Conservation (phyloP, 768 basidiomycete genomes). For the Leccinum pellstonianum region DNA sequence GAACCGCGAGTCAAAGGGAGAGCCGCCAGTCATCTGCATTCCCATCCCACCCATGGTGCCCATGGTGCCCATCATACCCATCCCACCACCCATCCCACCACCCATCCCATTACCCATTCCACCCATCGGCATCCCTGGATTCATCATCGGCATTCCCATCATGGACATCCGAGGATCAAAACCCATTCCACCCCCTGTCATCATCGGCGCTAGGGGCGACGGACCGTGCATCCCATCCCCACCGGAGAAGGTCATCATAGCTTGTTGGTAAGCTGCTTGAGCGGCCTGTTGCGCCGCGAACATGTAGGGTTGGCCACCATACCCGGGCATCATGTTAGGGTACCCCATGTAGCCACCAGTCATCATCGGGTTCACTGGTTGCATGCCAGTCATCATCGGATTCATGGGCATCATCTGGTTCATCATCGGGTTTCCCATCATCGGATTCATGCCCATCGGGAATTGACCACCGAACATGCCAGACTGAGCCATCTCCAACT, state of each 20-base stretch:
- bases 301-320: slow-evolving; percentile 71
- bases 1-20: slow-evolving; percentile 58
- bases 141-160: slow-evolving; percentile 77
- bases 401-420: slow-evolving; percentile 49
- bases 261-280: slow-evolving; percentile 83
- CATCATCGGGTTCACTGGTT: slow-evolving; percentile 48
- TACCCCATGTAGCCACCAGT: slow-evolving; percentile 49
- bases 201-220: slow-evolving; percentile 50
- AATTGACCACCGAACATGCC: slow-evolving; percentile 62
- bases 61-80: slow-evolving; percentile 31
- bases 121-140: slow-evolving; percentile 34
- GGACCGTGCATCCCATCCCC: slow-evolving; percentile 46
- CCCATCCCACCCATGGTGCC: slow-evolving; percentile 40
- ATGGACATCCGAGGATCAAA: slow-evolving; percentile 82
- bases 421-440: slow-evolving; percentile 71
- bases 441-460: slow-evolving; percentile 54
- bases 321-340: slow-evolving; percentile 41
- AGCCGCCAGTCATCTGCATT: slow-evolving; percentile 64
- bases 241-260: slow-evolving; percentile 87
- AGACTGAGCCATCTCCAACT: slow-evolving; percentile 87
- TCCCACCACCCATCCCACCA: background rate
- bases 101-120: slow-evolving; percentile 34
- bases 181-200: slow-evolving; percentile 53
- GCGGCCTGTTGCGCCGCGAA: slow-evolving; percentile 83
- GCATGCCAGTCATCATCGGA: slow-evolving; percentile 59